phyloP scores from a whole-genome alignment of 2,329 filamentous ascomycete genomes.

The Xylariales sp. region DNA sequence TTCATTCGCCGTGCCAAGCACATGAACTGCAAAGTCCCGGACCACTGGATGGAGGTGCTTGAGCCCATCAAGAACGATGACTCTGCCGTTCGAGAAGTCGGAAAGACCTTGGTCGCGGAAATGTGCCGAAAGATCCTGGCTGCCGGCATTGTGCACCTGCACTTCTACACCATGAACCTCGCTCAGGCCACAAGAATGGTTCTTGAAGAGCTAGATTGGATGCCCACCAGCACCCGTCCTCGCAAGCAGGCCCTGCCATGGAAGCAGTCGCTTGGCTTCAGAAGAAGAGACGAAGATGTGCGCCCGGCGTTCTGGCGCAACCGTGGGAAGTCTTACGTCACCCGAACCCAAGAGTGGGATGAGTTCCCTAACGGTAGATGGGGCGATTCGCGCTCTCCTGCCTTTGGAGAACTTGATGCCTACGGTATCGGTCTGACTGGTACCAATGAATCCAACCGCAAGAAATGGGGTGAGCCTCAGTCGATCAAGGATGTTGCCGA shows the following conservation, averaged over 20 bases:
- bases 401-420: conserved; percentile 90
- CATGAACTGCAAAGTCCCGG: conserved; percentile 81
- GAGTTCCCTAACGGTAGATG: conserved; percentile 98
- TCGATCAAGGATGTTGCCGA: conserved; percentile 75
- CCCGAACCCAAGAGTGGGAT: conserved; percentile 96
- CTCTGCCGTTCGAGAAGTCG: conserved; percentile 82
- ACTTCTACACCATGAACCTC: conserved; percentile 99
- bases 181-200: conserved; percentile 92
- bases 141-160: conserved; percentile 79
- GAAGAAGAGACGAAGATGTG: conserved; percentile 88
- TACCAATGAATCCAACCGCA: conserved; percentile 92
- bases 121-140: conserved; percentile 85
- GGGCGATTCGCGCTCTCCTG: conserved; percentile 94
- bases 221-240: conserved; percentile 72
- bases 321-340: conserved; percentile 90
- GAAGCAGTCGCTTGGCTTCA: conserved; percentile 88
- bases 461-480: conserved; percentile 86
- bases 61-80: conserved; percentile 98
- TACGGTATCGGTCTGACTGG: conserved; percentile 93
- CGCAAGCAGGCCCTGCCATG: conserved; percentile 90
- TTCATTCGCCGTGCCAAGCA: conserved; percentile 88
- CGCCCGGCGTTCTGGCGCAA: conserved; percentile 99
- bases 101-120: conserved; percentile 79
- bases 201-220: conserved; percentile 80
- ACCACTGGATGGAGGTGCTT: conserved; percentile 73